Conservation (phyloP, 1,284 basidiomycete genomes). For the Garcileccinum viscosum region DNA sequence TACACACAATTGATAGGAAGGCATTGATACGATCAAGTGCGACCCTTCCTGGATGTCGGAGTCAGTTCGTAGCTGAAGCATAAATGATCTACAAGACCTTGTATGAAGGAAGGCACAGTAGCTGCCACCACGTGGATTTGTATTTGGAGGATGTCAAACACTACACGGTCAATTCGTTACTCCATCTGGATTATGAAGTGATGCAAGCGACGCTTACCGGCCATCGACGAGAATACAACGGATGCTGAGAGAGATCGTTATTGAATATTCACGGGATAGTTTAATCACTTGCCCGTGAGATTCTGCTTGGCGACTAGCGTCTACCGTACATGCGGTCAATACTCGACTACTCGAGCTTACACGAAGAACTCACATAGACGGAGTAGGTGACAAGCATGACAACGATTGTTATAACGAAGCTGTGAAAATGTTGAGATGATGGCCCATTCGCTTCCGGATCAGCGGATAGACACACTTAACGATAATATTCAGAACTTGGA, state of each 20-base stretch:
- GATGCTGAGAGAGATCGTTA: slow-evolving; percentile 27
- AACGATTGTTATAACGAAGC: slow-evolving; percentile 40
- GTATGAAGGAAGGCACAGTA: slow-evolving; percentile 31
- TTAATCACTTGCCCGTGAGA: slow-evolving; percentile 24
- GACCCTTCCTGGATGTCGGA: slow-evolving; percentile 6
- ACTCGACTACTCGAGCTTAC: neutral
- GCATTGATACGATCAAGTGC: slow-evolving; percentile 25
- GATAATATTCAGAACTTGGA: slow-evolving; percentile 21
- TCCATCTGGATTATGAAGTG: neutral
- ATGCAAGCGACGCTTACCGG: slow-evolving; percentile 23
- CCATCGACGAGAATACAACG: slow-evolving; percentile 39
- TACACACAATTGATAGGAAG: slow-evolving; percentile 19
- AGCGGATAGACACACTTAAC: slow-evolving; percentile 4
- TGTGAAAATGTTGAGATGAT: slow-evolving; percentile 8
- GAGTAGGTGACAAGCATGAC: slow-evolving; percentile 41
- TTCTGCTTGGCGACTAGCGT: slow-evolving; percentile 23
- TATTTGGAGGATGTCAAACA: slow-evolving; percentile 36
- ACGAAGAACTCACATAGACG: slow-evolving; percentile 20
- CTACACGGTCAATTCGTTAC: slow-evolving; percentile 7
- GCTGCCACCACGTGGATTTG: slow-evolving; percentile 30
- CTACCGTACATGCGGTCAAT: slow-evolving; percentile 8
- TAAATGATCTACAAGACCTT: slow-evolving; percentile 22
- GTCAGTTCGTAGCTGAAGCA: slow-evolving; percentile 3
- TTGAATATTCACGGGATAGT: neutral
- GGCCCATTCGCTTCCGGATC: neutral